Base-by-base conservation (phyloP, 1,284 basidiomycete species). In the Apiotrichum porosum region DNA sequence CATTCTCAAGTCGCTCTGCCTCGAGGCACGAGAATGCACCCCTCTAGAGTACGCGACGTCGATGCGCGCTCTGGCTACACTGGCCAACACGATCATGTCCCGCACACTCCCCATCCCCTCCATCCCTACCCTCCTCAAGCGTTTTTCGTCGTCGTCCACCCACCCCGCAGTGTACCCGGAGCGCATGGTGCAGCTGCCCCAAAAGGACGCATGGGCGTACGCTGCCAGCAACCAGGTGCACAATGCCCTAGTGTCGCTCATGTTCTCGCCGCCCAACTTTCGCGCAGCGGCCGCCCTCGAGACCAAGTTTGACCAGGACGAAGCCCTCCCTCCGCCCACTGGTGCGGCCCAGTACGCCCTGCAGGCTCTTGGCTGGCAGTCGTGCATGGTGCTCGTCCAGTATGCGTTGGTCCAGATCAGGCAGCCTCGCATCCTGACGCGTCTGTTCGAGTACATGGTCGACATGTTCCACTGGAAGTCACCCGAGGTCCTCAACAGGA, bases 191-290 rank as follows among this genome's bases (percentile, higher is more conserved):
- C 59, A 62, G 24, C 31, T 51, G 37, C 48, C 52, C 18, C 47
- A 52, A 9, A 18, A 32, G 19, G 47, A 61, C 18, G 31, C 42
- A 14, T 67, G 65, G 65, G 68, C 68, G 1, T 74, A 68, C 50
- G 63, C 71, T 2, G 68, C 72, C 4, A 65, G 63, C 39, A 69
- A 69, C 1, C 73, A 75, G 37, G 63, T 70, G 15, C 68, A 71
- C 37, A 58, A 68, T 28, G 71, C 71, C 6, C 57, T 75, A 9
- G 60, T 66, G 39, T 69, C 68, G 3, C 60, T 75, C 26, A 52
- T 73, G 23, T 66, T 64, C 44, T 61, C 65, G 3, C 71, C 71
- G 9, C 72, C 72, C 2, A 64, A 66, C 28, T 62, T 60, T 12
- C 56, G 62, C 6, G 48, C 37, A 19, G 51, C 51, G 0, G 42